Percentiles rank a stretch among this genome's conserved stretches.
These are phyloP conservation scores for Gynandropsis gynandra DNA, from an alignment of 345 rosid species.

Conservation along the genomic window DNA sequence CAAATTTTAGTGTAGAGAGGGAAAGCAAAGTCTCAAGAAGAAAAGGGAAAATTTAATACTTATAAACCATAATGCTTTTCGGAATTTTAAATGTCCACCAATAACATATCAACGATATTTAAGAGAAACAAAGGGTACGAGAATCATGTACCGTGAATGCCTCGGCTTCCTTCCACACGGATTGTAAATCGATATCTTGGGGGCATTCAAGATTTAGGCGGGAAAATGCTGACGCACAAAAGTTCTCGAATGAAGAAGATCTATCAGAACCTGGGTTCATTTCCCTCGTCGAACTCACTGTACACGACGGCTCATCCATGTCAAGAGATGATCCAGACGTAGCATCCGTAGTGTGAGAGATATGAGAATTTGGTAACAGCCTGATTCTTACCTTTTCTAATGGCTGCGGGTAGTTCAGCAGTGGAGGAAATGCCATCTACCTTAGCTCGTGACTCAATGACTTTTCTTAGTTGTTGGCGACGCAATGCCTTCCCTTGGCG, in stretches of 20 bases:
- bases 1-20: too few species aligned
- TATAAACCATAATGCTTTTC: too few species aligned
- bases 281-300: conserved; percentile 17
- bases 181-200: conserved; percentile 37
- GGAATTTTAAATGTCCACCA: too few species aligned
- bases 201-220: conserved; percentile 54
- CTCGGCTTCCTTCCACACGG: conserved; percentile 57
- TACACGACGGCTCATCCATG: conserved; percentile 12
- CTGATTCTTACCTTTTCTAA: conserved; percentile 17
- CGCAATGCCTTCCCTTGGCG: conserved; percentile 92
- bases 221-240: conserved; percentile 56
- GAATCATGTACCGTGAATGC: conserved; percentile 51
- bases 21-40: too few species aligned
- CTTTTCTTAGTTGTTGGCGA: conserved; percentile 58
- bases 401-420: too few species aligned
- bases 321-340: conserved; percentile 21
- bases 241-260: conserved; percentile 52
- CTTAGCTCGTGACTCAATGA: conserved; percentile 22
- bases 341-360: conserved; percentile 28
- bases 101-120: too few species aligned
- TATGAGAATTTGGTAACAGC: conserved; percentile 11
- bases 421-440: neutral
- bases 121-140: neutral
- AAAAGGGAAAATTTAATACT: too few species aligned
- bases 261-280: conserved; percentile 28